Evolutionary conservation across 2,329 filamentous ascomycete species (phyloP).

Genomic region (Purpureocillium takamizusanense): DNA sequence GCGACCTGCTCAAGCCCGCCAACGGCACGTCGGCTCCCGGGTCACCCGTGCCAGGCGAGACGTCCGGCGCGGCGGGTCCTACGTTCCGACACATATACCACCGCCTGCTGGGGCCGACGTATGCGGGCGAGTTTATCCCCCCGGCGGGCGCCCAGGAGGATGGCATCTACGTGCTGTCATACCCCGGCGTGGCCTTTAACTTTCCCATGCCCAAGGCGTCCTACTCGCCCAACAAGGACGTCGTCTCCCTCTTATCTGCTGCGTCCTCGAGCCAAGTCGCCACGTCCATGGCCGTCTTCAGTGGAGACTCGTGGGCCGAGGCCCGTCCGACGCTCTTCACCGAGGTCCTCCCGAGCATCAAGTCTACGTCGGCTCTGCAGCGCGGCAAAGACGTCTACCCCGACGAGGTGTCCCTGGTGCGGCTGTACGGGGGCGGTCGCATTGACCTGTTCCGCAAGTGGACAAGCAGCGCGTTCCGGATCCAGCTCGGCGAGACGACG

Average conservation of each 20-base stretch:
- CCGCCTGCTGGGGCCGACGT: conserved; percentile 85
- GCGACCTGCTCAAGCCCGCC: conserved; percentile 64
- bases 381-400: conserved; percentile 73
- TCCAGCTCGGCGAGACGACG: conserved; percentile 76
- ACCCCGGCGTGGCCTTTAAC: conserved; percentile 87
- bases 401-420: conserved; percentile 78
- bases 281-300: conserved; percentile 83
- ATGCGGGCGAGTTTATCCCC: conserved; percentile 83
- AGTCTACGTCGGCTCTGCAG: conserved; percentile 57
- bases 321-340: conserved; percentile 70
- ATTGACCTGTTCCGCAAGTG: conserved; percentile 70
- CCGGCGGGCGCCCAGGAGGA: conserved; percentile 44
- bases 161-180: conserved; percentile 84
- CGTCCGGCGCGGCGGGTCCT: conserved; percentile 47
- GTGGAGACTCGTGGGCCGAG: conserved; percentile 83
- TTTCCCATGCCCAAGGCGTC: conserved; percentile 69
- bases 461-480: conserved; percentile 57
- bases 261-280: conserved; percentile 69
- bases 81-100: conserved; percentile 88
- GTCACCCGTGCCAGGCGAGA: conserved; percentile 21
- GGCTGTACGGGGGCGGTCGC: conserved; percentile 67
- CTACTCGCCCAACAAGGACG: conserved; percentile 70
- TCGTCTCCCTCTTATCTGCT: conserved; percentile 77
- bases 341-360: conserved; percentile 62
- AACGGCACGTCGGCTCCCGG: conserved; percentile 25